phyloP scores from a whole-genome alignment of 768 basidiomycete species.

The Rhodocollybia butyracea region DNA sequence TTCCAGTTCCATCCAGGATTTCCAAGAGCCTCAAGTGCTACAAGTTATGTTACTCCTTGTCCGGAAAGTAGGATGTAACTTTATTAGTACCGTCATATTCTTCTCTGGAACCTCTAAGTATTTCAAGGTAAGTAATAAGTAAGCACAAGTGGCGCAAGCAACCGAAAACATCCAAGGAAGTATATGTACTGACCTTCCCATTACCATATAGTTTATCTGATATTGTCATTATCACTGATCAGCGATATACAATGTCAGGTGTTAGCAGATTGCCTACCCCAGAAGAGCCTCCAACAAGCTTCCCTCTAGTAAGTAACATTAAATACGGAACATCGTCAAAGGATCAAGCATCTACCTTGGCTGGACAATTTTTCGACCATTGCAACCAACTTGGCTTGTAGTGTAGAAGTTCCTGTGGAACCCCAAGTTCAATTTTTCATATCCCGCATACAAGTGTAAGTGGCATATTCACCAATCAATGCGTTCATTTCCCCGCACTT shows the following conservation, averaged over 20 bases:
- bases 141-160: slow-evolving; percentile 8
- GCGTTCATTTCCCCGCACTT: background rate
- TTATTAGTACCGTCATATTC: slow-evolving; percentile 4
- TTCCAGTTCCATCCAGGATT: slow-evolving; percentile 20
- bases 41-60: too few relatives aligned
- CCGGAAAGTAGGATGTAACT: background rate
- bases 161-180: background rate
- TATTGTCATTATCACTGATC: background rate
- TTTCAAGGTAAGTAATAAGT: too few relatives aligned
- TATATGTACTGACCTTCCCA: background rate
- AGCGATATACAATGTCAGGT: background rate
- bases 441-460: too few relatives aligned
- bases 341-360: background rate
- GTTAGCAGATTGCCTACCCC: background rate
- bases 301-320: background rate
- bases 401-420: background rate
- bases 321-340: background rate
- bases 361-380: background rate
- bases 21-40: slow-evolving; percentile 14
- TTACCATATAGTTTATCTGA: background rate
- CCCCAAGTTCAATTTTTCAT: too few relatives aligned
- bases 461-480: background rate
- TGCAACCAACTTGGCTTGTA: background rate
- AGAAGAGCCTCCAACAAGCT: background rate
- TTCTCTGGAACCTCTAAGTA: background rate